Evolutionary conservation across 768 basidiomycete genomes (phyloP).

Genomic region (Termitomyces sp.): DNA sequence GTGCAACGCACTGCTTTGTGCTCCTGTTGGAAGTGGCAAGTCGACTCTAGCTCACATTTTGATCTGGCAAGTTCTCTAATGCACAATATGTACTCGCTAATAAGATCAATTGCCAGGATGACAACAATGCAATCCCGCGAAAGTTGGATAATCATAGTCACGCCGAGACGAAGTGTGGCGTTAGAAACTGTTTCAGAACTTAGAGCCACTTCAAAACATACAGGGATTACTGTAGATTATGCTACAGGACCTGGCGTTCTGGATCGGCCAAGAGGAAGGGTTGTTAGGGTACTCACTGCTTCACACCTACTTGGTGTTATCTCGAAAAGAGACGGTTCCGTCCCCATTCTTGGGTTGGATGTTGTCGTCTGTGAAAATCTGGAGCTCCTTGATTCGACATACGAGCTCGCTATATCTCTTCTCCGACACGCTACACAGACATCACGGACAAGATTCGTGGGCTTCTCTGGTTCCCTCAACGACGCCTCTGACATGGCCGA

Average conservation of each 20-base stretch:
- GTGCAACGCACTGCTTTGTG: conserved; percentile 69
- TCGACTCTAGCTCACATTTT: conserved; percentile 68
- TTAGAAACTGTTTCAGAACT: conserved; percentile 57
- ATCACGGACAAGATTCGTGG: conserved; percentile 69
- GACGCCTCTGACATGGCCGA: conserved; percentile 78
- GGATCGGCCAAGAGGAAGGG: conserved; percentile 34
- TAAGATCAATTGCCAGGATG: conserved; percentile 43
- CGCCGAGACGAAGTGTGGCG: conserved; percentile 57
- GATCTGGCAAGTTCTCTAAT: conserved; percentile 57
- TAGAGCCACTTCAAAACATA: conserved; percentile 33
- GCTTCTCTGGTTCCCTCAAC: conserved; percentile 73
- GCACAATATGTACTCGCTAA: not conserved
- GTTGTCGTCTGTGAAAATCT: conserved; percentile 83
- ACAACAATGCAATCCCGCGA: conserved; percentile 40
- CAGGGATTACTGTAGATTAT: conserved; percentile 39
- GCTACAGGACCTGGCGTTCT: conserved; percentile 37
- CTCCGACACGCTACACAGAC: conserved; percentile 64
- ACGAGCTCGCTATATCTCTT: conserved; percentile 81
- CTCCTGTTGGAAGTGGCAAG: conserved; percentile 82
- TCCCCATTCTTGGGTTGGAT: conserved; percentile 42
- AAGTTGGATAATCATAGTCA: conserved; percentile 64
- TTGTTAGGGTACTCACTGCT: conserved; percentile 60
- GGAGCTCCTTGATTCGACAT: conserved; percentile 75
- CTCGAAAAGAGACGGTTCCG: conserved; percentile 26
- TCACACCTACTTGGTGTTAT: conserved; percentile 47